A percentile compares a stretch with the other conserved stretches of the same genome.
These are phyloP conservation scores for Blepharisma japonicum DNA, from an alignment of 73 alveolate species.

Conservation along the genomic window DNA sequence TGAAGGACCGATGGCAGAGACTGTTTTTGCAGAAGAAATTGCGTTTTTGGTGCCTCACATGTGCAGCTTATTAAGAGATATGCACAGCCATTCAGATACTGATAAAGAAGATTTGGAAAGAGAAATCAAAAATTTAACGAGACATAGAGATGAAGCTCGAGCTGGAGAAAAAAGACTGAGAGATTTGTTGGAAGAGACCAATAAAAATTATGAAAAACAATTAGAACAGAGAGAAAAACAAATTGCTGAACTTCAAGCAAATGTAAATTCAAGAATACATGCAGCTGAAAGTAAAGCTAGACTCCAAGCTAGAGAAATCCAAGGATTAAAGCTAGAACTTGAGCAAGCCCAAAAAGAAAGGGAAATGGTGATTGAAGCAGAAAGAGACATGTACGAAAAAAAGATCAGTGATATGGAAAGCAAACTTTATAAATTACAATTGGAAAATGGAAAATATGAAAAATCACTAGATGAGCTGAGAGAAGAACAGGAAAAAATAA, in stretches of 20 bases:
- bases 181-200: background rate
- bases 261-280: background rate
- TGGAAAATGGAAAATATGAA: background rate
- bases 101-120: background rate
- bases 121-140: background rate
- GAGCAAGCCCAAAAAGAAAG: background rate
- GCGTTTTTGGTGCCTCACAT: background rate
- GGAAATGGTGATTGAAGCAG: slow-evolving; percentile 9
- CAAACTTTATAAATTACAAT: background rate
- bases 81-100: background rate
- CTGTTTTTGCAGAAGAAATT: background rate
- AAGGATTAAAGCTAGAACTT: background rate
- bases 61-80: background rate
- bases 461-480: background rate
- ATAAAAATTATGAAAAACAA: background rate
- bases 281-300: background rate
- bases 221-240: background rate
- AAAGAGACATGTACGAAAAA: background rate
- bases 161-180: slow-evolving; percentile 19
- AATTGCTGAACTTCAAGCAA: slow-evolving; percentile 4
- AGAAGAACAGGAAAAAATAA: background rate
- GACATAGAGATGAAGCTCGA: background rate
- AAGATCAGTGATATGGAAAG: background rate
- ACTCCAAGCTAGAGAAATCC: background rate
- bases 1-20: background rate